Percentiles rank a stretch among this genome's conserved stretches.
phyloP scores from a whole-genome alignment of 2,329 filamentous ascomycete species.

The Ceratocystis huliohia region DNA sequence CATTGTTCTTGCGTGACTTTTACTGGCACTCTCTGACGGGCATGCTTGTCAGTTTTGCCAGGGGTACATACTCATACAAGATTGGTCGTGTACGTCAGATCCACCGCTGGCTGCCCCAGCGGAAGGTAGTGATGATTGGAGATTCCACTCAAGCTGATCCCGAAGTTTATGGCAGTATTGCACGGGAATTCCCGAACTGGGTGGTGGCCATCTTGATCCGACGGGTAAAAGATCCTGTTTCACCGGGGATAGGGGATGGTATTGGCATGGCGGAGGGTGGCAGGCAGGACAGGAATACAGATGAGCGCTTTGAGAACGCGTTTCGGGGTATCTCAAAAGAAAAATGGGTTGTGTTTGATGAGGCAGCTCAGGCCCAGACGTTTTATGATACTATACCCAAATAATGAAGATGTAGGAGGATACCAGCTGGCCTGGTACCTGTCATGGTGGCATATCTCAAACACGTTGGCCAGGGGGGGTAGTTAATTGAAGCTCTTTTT shows the following conservation, averaged over 20 bases:
- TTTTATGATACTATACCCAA: constrained; percentile 12
- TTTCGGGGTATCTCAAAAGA: constrained; percentile 60
- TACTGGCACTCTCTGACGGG: constrained; percentile 77
- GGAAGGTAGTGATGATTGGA: constrained; percentile 72
- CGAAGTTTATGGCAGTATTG: constrained; percentile 74
- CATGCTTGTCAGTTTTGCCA: constrained; percentile 64
- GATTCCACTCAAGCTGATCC: constrained; percentile 89
- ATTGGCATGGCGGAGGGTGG: constrained; percentile 46
- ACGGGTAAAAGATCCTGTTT: constrained; percentile 51
- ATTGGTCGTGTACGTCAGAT: constrained; percentile 66
- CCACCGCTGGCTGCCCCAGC: constrained; percentile 61
- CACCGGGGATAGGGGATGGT: neutral
- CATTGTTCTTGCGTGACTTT: constrained; percentile 71
- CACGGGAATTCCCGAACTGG: constrained; percentile 58
- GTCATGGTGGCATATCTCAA: neutral
- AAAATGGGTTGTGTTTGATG: constrained; percentile 72
- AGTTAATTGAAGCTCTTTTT: too few relatives aligned
- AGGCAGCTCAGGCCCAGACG: constrained; percentile 37
- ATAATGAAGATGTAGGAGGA: neutral
- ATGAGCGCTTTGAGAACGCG: constrained; percentile 65
- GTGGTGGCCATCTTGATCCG: constrained; percentile 74
- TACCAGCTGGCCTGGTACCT: neutral
- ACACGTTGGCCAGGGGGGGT: neutral
- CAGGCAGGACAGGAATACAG: constrained; percentile 61
- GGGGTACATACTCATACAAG: constrained; percentile 78